phyloP scores from a whole-genome alignment of 768 basidiomycete genomes.

The Suillus variegatus region DNA sequence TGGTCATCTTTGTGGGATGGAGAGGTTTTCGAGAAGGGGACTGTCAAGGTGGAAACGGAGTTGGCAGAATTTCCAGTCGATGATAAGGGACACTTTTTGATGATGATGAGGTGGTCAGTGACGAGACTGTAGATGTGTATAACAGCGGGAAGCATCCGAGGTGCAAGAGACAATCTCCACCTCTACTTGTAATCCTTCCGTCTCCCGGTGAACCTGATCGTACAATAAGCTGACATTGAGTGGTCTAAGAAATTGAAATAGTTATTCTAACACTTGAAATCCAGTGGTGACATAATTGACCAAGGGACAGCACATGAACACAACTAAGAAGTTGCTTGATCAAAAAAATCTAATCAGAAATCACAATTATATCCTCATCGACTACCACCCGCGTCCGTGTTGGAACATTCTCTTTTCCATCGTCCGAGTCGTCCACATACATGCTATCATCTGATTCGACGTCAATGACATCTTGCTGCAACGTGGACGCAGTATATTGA shows the following conservation, averaged over 20 bases:
- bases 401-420: slow-evolving; percentile 66
- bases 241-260: too few relatives aligned
- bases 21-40: slow-evolving; percentile 31
- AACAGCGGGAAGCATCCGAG: background rate
- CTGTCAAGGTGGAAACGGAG: slow-evolving; percentile 30
- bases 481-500: background rate
- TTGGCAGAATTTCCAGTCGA: slow-evolving; percentile 3
- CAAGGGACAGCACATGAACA: background rate
- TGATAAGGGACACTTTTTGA: background rate
- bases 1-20: slow-evolving; percentile 24
- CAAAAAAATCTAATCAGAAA: slow-evolving; percentile 37
- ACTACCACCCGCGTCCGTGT: slow-evolving; percentile 41
- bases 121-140: background rate
- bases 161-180: background rate
- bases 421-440: slow-evolving; percentile 25
- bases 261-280: background rate
- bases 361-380: slow-evolving; percentile 50
- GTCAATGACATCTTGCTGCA: slow-evolving; percentile 36
- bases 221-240: background rate
- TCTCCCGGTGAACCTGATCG: background rate
- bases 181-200: background rate
- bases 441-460: slow-evolving; percentile 45
- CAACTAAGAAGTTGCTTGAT: background rate
- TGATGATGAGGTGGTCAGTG: background rate
- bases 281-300: background rate